Evolutionary conservation across 2,329 filamentous ascomycete genomes (phyloP).

Genomic region (Pyrenochaeta sp.): DNA sequence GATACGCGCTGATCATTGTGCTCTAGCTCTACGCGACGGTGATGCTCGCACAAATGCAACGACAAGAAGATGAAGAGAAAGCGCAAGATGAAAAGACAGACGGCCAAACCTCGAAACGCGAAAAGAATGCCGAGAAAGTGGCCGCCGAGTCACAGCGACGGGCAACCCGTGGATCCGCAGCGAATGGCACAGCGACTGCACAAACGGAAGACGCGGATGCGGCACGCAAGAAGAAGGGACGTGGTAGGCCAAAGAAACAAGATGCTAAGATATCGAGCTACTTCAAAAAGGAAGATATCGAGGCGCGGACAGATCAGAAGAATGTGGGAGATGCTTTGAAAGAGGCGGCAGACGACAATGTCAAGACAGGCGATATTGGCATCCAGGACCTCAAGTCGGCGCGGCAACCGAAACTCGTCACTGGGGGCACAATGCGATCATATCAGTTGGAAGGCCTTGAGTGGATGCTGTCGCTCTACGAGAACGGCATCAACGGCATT

Average conservation of each 20-base stretch:
- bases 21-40: slow-evolving; percentile 58
- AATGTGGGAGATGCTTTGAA: slow-evolving; percentile 66
- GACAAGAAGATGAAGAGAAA: slow-evolving; percentile 59
- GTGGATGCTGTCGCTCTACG: slow-evolving; percentile 84
- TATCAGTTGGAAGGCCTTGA: slow-evolving; percentile 95
- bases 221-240: slow-evolving; percentile 34
- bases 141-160: slow-evolving; percentile 57
- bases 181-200: slow-evolving; percentile 16
- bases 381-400: slow-evolving; percentile 79
- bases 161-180: slow-evolving; percentile 52
- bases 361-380: slow-evolving; percentile 68
- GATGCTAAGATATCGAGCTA: slow-evolving; percentile 64
- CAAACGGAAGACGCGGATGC: slow-evolving; percentile 30
- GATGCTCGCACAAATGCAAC: slow-evolving; percentile 63
- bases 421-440: slow-evolving; percentile 87
- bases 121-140: slow-evolving; percentile 57
- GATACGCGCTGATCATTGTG: slow-evolving; percentile 8
- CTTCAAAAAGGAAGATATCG: slow-evolving; percentile 67
- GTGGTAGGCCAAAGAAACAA: slow-evolving; percentile 52
- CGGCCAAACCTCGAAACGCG: slow-evolving; percentile 55
- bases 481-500: slow-evolving; percentile 92
- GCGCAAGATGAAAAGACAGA: slow-evolving; percentile 56
- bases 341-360: slow-evolving; percentile 65
- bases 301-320: slow-evolving; percentile 61
- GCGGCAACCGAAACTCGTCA: slow-evolving; percentile 83